phyloP scores from a whole-genome alignment of 331 rosid species.

The Erythrophleum ivorense region DNA sequence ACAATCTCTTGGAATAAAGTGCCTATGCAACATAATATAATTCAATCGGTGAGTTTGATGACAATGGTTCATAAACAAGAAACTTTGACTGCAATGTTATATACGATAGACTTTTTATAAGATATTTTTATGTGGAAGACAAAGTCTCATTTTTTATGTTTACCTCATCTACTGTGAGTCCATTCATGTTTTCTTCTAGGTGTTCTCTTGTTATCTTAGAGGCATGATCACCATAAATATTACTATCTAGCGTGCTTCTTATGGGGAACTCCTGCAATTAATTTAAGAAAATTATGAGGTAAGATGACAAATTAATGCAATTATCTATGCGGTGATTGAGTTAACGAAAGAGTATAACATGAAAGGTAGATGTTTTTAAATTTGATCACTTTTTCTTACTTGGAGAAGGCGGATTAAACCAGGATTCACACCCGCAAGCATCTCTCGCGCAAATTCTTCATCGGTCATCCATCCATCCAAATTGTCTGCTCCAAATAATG shows the following conservation, averaged over 20 bases:
- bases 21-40: not conserved
- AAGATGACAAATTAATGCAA: too few species aligned
- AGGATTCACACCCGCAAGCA: slow-evolving; percentile 77
- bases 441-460: slow-evolving; percentile 81
- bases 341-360: not conserved
- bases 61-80: not conserved
- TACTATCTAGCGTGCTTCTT: slow-evolving; percentile 52
- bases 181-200: slow-evolving; percentile 47
- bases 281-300: not conserved
- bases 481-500: slow-evolving; percentile 46
- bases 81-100: not conserved
- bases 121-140: not conserved
- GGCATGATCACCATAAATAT: slow-evolving; percentile 59
- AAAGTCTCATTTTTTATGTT: not conserved
- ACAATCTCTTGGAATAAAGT: slow-evolving; percentile 46
- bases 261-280: slow-evolving; percentile 65
- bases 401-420: slow-evolving; percentile 51
- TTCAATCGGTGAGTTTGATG: too few species aligned
- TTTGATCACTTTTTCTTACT: slow-evolving; percentile 42
- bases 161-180: slow-evolving; percentile 57
- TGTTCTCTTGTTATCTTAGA: slow-evolving; percentile 53
- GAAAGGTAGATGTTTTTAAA: not conserved
- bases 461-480: slow-evolving; percentile 72
- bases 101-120: not conserved
- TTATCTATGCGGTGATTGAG: not conserved